These are phyloP conservation scores for Pisolithus orientalis DNA, from an alignment of 768 basidiomycete genomes.

Conservation along the genomic window DNA sequence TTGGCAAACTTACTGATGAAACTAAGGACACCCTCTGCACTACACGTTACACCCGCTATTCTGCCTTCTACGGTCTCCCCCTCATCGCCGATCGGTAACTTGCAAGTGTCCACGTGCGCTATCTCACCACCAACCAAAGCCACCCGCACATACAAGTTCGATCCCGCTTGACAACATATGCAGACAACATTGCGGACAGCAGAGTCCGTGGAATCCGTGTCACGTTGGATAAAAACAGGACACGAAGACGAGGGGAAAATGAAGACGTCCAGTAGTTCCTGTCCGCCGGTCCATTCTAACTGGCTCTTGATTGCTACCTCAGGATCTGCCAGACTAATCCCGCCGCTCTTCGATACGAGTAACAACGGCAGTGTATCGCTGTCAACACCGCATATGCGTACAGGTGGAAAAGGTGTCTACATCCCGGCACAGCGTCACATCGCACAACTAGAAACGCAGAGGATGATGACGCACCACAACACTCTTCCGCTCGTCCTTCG, in stretches of 20 bases:
- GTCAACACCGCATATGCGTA: conserved; percentile 31
- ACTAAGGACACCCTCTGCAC: conserved; percentile 42
- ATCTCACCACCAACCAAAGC: conserved; percentile 16
- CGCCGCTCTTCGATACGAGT: conserved; percentile 28
- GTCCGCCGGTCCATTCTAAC: conserved; percentile 22
- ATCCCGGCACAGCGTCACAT: conserved; percentile 6
- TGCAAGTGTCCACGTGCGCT: conserved; percentile 10
- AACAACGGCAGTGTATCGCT: conserved; percentile 22
- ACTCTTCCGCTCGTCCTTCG: conserved; percentile 35
- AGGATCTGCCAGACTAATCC: conserved; percentile 25
- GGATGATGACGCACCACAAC: conserved; percentile 35
- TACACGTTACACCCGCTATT: conserved; percentile 23
- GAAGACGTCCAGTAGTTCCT: conserved; percentile 22
- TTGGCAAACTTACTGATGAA: conserved; percentile 38
- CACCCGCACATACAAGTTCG: conserved; percentile 17
- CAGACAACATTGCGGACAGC: conserved; percentile 8
- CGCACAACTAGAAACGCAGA: neutral
- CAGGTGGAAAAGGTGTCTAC: conserved; percentile 40
- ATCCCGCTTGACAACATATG: conserved; percentile 16
- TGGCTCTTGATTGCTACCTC: conserved; percentile 22
- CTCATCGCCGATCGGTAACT: conserved; percentile 14
- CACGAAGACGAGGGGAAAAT: conserved; percentile 24
- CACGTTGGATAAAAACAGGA: conserved; percentile 19
- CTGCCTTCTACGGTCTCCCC: neutral
- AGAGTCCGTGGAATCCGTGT: neutral